Conservation (phyloP, 139 green algal species). For the Yamagishiella unicocca region DNA sequence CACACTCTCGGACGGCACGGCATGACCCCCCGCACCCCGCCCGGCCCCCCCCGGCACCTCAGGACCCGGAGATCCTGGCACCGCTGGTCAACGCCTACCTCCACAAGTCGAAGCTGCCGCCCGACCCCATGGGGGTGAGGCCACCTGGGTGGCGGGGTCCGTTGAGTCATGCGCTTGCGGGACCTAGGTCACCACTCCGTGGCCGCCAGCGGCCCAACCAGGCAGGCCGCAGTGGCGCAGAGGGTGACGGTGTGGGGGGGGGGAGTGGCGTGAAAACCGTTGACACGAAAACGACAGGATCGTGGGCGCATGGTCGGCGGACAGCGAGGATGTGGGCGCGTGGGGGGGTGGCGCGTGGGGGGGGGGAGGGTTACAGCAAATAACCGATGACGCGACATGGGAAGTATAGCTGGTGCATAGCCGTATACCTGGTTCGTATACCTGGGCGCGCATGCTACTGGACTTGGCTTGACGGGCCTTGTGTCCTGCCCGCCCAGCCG, state of each 20-base stretch:
- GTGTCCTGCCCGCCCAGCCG: too few relatives aligned
- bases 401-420: too few relatives aligned
- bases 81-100: constrained; percentile 15
- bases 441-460: too few relatives aligned
- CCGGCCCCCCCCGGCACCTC: not conserved
- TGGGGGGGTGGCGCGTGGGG: too few relatives aligned
- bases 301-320: not conserved
- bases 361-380: too few relatives aligned
- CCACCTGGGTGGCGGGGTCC: not conserved
- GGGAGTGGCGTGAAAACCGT: not conserved
- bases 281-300: not conserved
- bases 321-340: too few relatives aligned
- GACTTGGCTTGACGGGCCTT: too few relatives aligned
- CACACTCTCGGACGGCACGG: not conserved
- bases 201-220: not conserved
- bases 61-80: not conserved
- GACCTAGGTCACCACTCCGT: not conserved
- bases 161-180: not conserved
- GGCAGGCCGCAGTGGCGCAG: not conserved
- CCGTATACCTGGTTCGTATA: too few relatives aligned
- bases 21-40: too few relatives aligned
- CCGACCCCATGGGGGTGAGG: constrained; percentile 13
- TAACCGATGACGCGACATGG: too few relatives aligned
- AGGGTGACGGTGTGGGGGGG: not conserved
- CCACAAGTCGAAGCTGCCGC: constrained; percentile 31